Base-by-base conservation (phyloP, 1,284 basidiomycete genomes). In the Moniliophthora roreri region DNA sequence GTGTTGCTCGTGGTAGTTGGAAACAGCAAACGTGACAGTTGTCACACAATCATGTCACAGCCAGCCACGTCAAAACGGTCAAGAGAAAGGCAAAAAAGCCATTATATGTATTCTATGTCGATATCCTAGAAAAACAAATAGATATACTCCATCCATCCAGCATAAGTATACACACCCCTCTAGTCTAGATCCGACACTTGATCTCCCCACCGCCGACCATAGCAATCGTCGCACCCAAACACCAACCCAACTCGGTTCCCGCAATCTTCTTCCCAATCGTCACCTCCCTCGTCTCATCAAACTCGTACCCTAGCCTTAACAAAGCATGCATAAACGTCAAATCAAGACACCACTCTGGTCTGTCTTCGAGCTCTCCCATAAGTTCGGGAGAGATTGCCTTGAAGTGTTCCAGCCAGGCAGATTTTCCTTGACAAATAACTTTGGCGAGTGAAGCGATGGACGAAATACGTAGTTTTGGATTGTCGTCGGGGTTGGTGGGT, bases 181-280 rank as follows among this genome's bases (percentile, higher is more conserved):
- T n/a, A n/a, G n/a, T n/a, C n/a, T n/a, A 56, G 15, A 51, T 24
- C 35, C 51, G 49, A 66, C 81, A 82, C 60, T 61, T 80, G 53
- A 88, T 62, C 61, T 82, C 77, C 8, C 79, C 85, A 34, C 78
- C 84, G 34, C 80, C 82, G 13, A 88, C 79, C 74, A 92, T 79
- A 28, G 84, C 85, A 62, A 94, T 81, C 52, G 87, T 86, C 11
- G 93, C 94, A 16, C 93, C 93, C 21, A 98, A 72, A 60, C 87
- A 90, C 96, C 96, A 99, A 7, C 97, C 96, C 53, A 99, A 73
- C 80, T 98, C 97, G 3, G 95, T 95, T 5, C 89, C 93, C 23
- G 80, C 80, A 44, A 99, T 81, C 79, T 91, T 87, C 79, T 98
- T 98, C 63, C 87, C 95, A 37, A 95, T 81, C 69, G 79, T 76